These are phyloP conservation scores for Saposhnikovia divaricata DNA, from an alignment of 129 eudicot genomes.

Conservation along the genomic window DNA sequence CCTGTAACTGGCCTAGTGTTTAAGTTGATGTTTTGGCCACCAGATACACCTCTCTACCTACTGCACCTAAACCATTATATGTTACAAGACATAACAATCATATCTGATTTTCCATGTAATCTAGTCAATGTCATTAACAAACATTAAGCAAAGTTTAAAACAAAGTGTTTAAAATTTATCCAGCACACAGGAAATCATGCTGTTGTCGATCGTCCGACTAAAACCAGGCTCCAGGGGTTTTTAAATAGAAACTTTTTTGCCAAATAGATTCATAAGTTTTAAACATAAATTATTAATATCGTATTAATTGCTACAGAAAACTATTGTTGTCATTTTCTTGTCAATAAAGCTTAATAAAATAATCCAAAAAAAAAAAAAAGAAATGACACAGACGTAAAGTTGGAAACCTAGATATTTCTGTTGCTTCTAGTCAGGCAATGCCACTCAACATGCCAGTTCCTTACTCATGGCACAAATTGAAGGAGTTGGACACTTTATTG, in stretches of 20 bases:
- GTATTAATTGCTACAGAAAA: not conserved
- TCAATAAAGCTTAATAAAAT: not conserved
- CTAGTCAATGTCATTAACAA: not conserved
- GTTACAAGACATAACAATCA: not conserved
- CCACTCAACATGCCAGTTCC: not conserved
- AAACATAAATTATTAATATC: not conserved
- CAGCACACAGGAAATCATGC: not conserved
- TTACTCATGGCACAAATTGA: not conserved
- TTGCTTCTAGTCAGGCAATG: not conserved
- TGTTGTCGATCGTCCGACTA: not conserved
- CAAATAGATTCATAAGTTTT: not conserved
- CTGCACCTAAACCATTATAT: conserved; percentile 29
- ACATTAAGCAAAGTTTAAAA: not conserved
- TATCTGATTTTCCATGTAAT: not conserved
- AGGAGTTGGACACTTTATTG: not conserved
- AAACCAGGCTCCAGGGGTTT: not conserved
- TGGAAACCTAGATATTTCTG: not conserved
- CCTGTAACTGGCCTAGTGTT: conserved; percentile 9
- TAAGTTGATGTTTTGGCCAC: conserved; percentile 32
- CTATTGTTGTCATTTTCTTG: not conserved
- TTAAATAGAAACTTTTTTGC: not conserved
- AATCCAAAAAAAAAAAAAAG: too few relatives aligned
- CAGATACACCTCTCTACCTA: conserved; percentile 33
- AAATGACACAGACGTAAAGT: not conserved
- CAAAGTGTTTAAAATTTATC: not conserved